Evolutionary conservation across 1,284 basidiomycete genomes (phyloP).

Genomic region (Sporisorium reilianum): DNA sequence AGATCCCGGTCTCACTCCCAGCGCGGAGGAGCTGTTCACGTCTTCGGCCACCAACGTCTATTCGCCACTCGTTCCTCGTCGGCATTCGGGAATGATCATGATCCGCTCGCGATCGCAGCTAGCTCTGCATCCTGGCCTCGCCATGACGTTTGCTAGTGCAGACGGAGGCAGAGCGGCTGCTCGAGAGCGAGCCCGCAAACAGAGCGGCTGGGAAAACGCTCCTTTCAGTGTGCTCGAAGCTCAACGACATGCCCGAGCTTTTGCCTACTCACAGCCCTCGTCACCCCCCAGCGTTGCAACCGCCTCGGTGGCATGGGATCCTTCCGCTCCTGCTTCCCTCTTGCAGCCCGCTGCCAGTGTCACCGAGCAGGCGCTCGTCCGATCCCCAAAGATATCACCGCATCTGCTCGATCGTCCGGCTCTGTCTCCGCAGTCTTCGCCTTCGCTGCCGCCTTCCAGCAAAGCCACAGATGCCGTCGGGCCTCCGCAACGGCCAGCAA

Average conservation of each 20-base stretch:
- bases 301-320: conserved; percentile 29
- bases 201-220: conserved; percentile 53
- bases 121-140: conserved; percentile 44
- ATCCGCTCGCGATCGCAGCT: conserved; percentile 57
- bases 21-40: conserved; percentile 41
- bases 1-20: conserved; percentile 21
- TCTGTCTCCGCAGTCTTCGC: conserved; percentile 21
- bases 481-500: conserved; percentile 10
- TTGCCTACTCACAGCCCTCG: conserved; percentile 41
- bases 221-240: conserved; percentile 61
- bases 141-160: conserved; percentile 43
- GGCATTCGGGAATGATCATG: conserved; percentile 60
- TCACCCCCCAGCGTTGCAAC: conserved; percentile 40
- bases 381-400: conserved; percentile 22
- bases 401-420: conserved; percentile 9
- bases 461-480: neutral
- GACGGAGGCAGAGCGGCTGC: conserved; percentile 60
- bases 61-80: conserved; percentile 42
- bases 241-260: conserved; percentile 30
- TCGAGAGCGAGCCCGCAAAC: conserved; percentile 52
- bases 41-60: conserved; percentile 14
- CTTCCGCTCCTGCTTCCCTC: conserved; percentile 12
- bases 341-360: conserved; percentile 30
- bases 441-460: conserved; percentile 12
- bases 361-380: conserved; percentile 7